Evolutionary conservation across 192 early-diverging fungal species (phyloP).

Genomic region (Podochytrium sp.): DNA sequence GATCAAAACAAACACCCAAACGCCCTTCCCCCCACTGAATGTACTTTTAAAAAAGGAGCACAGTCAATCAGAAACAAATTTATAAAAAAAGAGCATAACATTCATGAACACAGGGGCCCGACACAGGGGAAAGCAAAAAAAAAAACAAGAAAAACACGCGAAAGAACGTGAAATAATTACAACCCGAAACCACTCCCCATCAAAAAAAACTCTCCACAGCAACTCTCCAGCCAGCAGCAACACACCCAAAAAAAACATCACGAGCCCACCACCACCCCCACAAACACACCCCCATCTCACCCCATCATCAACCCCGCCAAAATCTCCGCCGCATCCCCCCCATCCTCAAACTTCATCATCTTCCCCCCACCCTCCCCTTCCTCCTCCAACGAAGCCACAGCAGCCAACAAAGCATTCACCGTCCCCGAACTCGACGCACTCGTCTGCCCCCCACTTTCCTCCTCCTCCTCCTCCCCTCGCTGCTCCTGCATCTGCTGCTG

Average conservation of each 20-base stretch:
- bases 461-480: background rate
- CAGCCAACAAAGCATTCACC: conserved; percentile 8
- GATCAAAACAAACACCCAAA: too few relatives aligned
- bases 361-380: background rate
- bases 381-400: background rate
- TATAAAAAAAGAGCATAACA: too few relatives aligned
- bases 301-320: background rate
- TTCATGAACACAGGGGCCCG: too few relatives aligned
- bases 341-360: background rate
- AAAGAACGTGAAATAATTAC: too few relatives aligned
- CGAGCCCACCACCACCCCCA: background rate
- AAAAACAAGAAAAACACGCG: too few relatives aligned
- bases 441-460: background rate
- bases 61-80: too few relatives aligned
- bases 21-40: too few relatives aligned
- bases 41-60: too few relatives aligned
- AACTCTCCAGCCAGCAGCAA: background rate
- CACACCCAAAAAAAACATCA: background rate
- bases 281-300: background rate
- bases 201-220: too few relatives aligned
- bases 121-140: too few relatives aligned
- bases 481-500: background rate
- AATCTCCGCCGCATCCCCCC: background rate
- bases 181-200: too few relatives aligned
- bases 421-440: background rate